Percentiles rank a stretch among this genome's conserved stretches.
These are phyloP conservation scores for Plasmodium coatneyi DNA, from an alignment of 169 alveolate species.

Conservation along the genomic window DNA sequence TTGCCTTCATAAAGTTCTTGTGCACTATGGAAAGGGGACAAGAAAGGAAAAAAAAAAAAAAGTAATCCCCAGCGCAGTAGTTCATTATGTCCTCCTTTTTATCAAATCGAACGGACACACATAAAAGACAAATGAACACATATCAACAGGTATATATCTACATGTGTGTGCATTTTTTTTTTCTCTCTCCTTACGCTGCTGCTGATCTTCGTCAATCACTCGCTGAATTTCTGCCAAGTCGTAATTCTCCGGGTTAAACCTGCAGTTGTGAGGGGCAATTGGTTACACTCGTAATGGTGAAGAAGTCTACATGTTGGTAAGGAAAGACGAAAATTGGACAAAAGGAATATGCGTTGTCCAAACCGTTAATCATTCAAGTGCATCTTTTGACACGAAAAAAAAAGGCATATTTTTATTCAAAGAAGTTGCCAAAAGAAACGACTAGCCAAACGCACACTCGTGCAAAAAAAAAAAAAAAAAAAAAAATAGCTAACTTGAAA, in stretches of 20 bases:
- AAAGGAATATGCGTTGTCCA: neutral
- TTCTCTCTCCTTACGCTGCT: slow-evolving; percentile 18
- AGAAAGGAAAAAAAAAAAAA: neutral
- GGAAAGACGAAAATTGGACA: neutral
- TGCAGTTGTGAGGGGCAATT: neutral
- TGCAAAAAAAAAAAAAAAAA: slow-evolving; percentile 1
- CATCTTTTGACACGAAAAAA: neutral
- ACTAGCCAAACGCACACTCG: neutral
- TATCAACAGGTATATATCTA: neutral
- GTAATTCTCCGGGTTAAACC: slow-evolving; percentile 68
- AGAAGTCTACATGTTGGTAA: neutral
- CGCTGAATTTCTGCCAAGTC: slow-evolving; percentile 69
- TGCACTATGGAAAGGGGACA: slow-evolving; percentile 29
- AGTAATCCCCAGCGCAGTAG: neutral
- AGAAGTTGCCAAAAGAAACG: neutral
- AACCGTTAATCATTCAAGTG: neutral
- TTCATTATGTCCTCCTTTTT: neutral
- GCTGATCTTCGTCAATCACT: slow-evolving; percentile 61
- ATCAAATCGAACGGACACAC: neutral
- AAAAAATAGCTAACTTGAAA: slow-evolving; percentile 41
- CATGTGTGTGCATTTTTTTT: neutral
- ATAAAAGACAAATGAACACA: neutral
- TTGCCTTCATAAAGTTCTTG: slow-evolving; percentile 51
- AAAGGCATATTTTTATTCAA: neutral
- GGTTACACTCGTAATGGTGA: neutral